Percentiles rank a stretch among this genome's conserved stretches.
Conservation (phyloP, 306 rosid species). For the Malus asiatica region DNA sequence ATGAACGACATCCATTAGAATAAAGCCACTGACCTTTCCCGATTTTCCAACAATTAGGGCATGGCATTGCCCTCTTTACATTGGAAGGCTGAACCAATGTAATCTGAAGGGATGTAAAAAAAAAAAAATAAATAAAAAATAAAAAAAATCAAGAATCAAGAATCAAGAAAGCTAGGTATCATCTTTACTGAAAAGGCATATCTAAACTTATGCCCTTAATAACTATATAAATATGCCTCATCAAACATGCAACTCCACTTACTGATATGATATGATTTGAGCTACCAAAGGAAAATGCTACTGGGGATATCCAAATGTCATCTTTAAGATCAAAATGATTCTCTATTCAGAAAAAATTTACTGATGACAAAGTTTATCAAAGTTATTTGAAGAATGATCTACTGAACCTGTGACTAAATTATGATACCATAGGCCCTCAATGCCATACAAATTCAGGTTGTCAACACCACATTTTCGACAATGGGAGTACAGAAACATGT, state of each 20-base stretch:
- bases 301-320: too few species aligned
- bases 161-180: too few species aligned
- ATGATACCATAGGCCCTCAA: not conserved
- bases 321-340: not conserved
- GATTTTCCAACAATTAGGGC: slow-evolving; percentile 91
- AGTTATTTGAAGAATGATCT: not conserved
- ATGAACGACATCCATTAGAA: slow-evolving; percentile 65
- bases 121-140: too few species aligned
- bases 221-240: too few species aligned
- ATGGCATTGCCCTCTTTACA: slow-evolving; percentile 63
- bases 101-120: too few species aligned
- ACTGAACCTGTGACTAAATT: not conserved
- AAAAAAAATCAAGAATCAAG: too few species aligned
- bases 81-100: too few species aligned
- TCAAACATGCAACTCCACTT: not conserved
- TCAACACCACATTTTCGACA: not conserved
- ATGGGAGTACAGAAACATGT: not conserved
- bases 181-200: too few species aligned
- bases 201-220: not conserved
- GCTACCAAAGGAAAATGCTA: too few species aligned
- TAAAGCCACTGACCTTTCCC: slow-evolving; percentile 97
- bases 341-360: not conserved
- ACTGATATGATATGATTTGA: not conserved
- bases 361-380: not conserved
- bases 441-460: not conserved